Percentiles rank a stretch among this genome's conserved stretches.
Conservation (phyloP, 208 protist genomes). For the Trichomonas gallinae region DNA sequence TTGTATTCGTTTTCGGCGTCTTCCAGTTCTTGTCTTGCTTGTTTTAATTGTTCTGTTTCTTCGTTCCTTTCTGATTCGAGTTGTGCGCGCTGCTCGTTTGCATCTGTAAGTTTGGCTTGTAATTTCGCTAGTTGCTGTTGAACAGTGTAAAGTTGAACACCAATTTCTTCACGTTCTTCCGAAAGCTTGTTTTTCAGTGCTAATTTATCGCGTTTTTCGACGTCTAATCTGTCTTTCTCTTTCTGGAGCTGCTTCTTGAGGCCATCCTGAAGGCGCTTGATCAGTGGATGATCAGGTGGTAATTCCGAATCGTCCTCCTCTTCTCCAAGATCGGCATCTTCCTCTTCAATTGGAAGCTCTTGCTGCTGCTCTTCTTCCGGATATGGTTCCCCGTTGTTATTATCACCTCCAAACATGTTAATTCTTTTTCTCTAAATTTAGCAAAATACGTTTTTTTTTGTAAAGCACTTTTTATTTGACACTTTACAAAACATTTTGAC, state of each 20-base stretch:
- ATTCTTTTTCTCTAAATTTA: background rate
- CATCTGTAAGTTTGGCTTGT: background rate
- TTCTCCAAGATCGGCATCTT: background rate
- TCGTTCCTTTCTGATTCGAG: background rate
- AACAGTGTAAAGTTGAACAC: slow-evolving; percentile 1
- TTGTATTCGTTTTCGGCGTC: background rate
- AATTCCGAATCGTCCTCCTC: background rate
- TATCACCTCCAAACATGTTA: background rate
- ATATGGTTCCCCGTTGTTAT: background rate
- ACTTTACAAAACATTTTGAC: too few species aligned
- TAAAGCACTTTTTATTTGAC: too few species aligned
- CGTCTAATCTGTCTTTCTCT: background rate
- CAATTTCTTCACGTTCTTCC: background rate
- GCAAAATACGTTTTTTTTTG: too few species aligned
- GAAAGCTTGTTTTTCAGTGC: background rate
- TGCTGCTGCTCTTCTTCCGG: background rate
- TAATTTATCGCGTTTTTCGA: background rate
- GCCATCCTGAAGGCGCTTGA: background rate
- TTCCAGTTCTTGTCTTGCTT: background rate
- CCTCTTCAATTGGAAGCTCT: background rate
- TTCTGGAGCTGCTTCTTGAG: background rate
- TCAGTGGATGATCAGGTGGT: background rate
- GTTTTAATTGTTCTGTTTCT: background rate
- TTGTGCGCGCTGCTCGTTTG: background rate
- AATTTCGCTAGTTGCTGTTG: slow-evolving; percentile 2